Percentiles rank a stretch among this genome's conserved stretches.
These are phyloP conservation scores for Peronosclerospora sorghi DNA, from an alignment of 352 stramenopile species.

Conservation along the genomic window DNA sequence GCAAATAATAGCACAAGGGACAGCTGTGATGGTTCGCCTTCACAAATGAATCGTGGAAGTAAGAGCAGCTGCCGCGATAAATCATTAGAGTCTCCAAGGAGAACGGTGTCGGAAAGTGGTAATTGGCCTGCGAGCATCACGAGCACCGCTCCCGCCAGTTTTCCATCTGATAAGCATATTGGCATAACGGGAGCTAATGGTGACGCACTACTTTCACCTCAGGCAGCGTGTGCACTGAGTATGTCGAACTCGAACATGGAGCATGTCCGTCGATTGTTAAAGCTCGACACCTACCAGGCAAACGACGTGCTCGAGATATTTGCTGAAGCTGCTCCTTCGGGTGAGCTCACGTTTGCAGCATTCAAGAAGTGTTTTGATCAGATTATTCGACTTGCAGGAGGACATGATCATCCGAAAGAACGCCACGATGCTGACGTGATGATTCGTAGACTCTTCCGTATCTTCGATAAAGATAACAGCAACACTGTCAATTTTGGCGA, in stretches of 20 bases:
- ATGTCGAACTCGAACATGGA: constrained; percentile 77
- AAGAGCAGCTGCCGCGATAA: constrained; percentile 4
- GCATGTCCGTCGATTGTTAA: constrained; percentile 57
- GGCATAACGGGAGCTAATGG: constrained; percentile 26
- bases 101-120: constrained; percentile 15
- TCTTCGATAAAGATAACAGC: constrained; percentile 78
- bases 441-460: constrained; percentile 71
- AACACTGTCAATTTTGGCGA: constrained; percentile 84
- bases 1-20: neutral
- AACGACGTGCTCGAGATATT: constrained; percentile 86
- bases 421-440: constrained; percentile 69
- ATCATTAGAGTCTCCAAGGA: constrained; percentile 17
- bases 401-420: constrained; percentile 51
- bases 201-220: constrained; percentile 32
- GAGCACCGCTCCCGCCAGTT: constrained; percentile 15
- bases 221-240: constrained; percentile 32
- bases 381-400: constrained; percentile 73
- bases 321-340: constrained; percentile 64
- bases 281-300: constrained; percentile 78
- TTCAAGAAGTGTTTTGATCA: constrained; percentile 86
- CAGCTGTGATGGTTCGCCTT: constrained; percentile 4
- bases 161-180: constrained; percentile 33
- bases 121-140: constrained; percentile 4
- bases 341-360: constrained; percentile 62
- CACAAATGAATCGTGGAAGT: constrained; percentile 6